Evolutionary conservation across 225 moss, liverwort and hornwort genomes (phyloP).

Genomic region (Pleurozium schreberi): DNA sequence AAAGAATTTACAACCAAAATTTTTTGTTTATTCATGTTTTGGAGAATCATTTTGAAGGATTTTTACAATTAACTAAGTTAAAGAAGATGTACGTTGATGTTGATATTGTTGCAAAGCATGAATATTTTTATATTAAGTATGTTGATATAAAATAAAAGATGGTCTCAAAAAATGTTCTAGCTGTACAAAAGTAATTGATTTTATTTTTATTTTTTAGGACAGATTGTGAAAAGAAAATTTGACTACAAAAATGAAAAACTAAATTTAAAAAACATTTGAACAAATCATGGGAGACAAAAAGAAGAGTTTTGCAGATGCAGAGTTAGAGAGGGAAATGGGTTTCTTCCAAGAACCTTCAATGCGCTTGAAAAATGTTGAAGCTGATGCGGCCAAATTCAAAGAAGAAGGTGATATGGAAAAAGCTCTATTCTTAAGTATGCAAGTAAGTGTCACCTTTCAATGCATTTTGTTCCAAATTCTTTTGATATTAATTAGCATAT

Average conservation of each 20-base stretch:
- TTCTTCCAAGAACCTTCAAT: slow-evolving; percentile 39
- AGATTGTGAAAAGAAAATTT: not conserved
- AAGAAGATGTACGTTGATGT: not conserved
- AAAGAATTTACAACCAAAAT: not conserved
- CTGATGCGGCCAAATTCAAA: slow-evolving; percentile 17
- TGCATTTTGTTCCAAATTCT: not conserved
- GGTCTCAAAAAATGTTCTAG: not conserved
- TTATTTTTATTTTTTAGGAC: not conserved
- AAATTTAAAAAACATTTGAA: not conserved
- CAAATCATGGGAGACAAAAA: slow-evolving; percentile 3
- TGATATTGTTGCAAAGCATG: not conserved
- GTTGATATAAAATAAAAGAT: not conserved
- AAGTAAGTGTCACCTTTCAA: not conserved
- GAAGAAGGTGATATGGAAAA: slow-evolving; percentile 57
- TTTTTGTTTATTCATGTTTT: not conserved
- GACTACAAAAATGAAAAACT: not conserved
- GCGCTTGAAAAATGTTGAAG: slow-evolving; percentile 44
- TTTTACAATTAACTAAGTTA: not conserved
- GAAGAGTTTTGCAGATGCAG: slow-evolving; percentile 1
- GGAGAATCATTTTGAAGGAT: not conserved
- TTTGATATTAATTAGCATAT: not conserved
- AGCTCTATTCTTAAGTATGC: slow-evolving; percentile 57
- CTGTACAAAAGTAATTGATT: not conserved
- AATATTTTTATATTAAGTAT: not conserved
- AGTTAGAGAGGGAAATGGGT: slow-evolving; percentile 15